Percentiles rank a stretch among this genome's conserved stretches.
phyloP scores from a whole-genome alignment of 495 filamentous ascomycete genomes.

The Platismatia glauca region DNA sequence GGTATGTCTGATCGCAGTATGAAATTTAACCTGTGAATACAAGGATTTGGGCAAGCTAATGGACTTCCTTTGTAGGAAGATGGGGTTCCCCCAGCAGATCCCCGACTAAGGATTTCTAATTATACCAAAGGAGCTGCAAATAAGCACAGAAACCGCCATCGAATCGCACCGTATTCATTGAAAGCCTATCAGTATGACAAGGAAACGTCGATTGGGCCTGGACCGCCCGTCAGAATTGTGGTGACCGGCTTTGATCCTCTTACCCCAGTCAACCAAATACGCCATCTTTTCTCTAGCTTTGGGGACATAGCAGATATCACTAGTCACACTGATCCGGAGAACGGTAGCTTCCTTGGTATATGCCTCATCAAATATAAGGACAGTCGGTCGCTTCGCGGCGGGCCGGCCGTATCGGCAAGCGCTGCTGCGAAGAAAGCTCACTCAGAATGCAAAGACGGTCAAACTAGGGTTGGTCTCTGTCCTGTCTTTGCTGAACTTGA shows the following conservation, averaged over 20 bases:
- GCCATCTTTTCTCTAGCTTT: constrained; percentile 72
- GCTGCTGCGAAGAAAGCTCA: constrained; percentile 69
- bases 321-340: constrained; percentile 86
- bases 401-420: constrained; percentile 50
- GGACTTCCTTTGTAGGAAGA: constrained; percentile 47
- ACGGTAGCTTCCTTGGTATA: constrained; percentile 85
- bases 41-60: constrained; percentile 5
- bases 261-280: constrained; percentile 66
- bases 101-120: constrained; percentile 58
- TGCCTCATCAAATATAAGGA: constrained; percentile 86
- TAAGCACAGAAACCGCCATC: constrained; percentile 64
- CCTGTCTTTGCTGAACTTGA: constrained; percentile 76
- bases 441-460: constrained; percentile 49
- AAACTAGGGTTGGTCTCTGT: constrained; percentile 64
- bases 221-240: constrained; percentile 80
- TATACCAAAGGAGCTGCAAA: constrained; percentile 49
- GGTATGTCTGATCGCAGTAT: constrained; percentile 27
- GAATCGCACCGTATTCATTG: constrained; percentile 67
- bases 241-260: constrained; percentile 92
- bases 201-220: constrained; percentile 73
- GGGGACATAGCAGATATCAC: constrained; percentile 83
- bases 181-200: constrained; percentile 70
- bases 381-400: constrained; percentile 43
- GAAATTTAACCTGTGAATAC: neutral
- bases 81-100: constrained; percentile 62